These are phyloP conservation scores for Fraxinus greggii DNA, from an alignment of 305 asterid genomes.

Conservation along the genomic window DNA sequence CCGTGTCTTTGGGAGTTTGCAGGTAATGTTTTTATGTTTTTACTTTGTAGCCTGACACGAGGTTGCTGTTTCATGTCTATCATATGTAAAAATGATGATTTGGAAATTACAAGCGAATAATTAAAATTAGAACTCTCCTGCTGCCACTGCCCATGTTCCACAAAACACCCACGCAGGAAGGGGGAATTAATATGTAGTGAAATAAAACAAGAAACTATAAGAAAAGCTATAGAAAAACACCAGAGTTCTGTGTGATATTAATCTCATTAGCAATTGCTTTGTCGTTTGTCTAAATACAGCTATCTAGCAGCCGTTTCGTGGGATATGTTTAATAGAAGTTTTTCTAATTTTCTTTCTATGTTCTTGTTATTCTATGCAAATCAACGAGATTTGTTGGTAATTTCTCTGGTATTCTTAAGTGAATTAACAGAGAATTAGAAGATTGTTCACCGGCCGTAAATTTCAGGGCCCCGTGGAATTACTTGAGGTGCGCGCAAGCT, in stretches of 20 bases:
- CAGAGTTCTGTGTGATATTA: background rate
- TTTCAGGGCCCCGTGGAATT: too few species aligned
- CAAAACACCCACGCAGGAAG: background rate
- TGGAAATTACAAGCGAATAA: conserved; percentile 1
- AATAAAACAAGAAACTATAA: background rate
- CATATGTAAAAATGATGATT: background rate
- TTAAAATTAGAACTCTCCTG: background rate
- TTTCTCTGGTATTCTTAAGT: background rate
- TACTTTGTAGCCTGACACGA: background rate
- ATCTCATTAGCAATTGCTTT: background rate
- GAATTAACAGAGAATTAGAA: background rate
- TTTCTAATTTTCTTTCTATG: background rate
- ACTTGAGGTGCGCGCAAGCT: too few species aligned
- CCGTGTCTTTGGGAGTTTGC: conserved; percentile 86
- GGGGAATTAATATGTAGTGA: background rate
- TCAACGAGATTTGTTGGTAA: background rate
- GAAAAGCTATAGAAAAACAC: background rate
- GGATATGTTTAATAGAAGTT: background rate
- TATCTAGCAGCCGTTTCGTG: background rate
- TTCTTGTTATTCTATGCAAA: background rate
- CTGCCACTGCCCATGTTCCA: background rate
- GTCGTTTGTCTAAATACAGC: background rate
- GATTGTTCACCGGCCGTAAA: too few species aligned
- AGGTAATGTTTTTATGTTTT: conserved; percentile 49
- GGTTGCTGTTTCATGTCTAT: conserved; percentile 19